Conservation (phyloP, 495 filamentous ascomycete species). For the Bryoglossum gracile region DNA sequence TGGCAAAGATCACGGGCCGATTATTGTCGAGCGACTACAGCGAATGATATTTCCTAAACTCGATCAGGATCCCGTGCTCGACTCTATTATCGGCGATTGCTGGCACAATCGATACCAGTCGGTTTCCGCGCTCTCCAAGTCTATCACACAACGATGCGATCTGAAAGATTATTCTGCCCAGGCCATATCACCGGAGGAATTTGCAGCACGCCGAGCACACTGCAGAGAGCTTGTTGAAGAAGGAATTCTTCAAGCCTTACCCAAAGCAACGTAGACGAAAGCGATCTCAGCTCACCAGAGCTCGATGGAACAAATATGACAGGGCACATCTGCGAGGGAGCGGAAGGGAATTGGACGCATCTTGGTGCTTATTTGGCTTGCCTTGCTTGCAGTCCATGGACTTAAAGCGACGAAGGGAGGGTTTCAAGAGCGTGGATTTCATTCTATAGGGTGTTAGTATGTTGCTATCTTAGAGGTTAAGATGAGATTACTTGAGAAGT, state of each 20-base stretch:
- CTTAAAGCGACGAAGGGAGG: too few relatives aligned
- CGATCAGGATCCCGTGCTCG: slow-evolving; percentile 30
- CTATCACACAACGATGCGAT: background rate
- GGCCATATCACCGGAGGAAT: background rate
- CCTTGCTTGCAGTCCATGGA: too few relatives aligned
- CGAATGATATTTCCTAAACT: slow-evolving; percentile 32
- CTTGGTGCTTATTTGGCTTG: too few relatives aligned
- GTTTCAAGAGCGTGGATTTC: too few relatives aligned
- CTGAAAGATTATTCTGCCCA: background rate
- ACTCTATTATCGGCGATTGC: slow-evolving; percentile 33
- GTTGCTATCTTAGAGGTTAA: too few relatives aligned
- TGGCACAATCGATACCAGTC: slow-evolving; percentile 33
- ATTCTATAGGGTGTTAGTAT: too few relatives aligned
- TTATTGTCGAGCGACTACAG: slow-evolving; percentile 30
- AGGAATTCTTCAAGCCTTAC: background rate
- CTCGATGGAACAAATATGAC: too few relatives aligned
- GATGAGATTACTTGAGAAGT: too few relatives aligned
- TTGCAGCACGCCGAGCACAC: background rate
- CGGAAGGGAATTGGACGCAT: too few relatives aligned
- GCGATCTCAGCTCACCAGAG: too few relatives aligned
- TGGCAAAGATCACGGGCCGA: slow-evolving; percentile 32
- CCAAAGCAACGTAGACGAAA: background rate
- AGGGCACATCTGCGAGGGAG: too few relatives aligned
- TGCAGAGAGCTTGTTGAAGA: background rate
- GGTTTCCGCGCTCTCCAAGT: slow-evolving; percentile 26